Evolutionary conservation across 2,329 filamentous ascomycete species (phyloP).

Genomic region (Westerdykella ornata): DNA sequence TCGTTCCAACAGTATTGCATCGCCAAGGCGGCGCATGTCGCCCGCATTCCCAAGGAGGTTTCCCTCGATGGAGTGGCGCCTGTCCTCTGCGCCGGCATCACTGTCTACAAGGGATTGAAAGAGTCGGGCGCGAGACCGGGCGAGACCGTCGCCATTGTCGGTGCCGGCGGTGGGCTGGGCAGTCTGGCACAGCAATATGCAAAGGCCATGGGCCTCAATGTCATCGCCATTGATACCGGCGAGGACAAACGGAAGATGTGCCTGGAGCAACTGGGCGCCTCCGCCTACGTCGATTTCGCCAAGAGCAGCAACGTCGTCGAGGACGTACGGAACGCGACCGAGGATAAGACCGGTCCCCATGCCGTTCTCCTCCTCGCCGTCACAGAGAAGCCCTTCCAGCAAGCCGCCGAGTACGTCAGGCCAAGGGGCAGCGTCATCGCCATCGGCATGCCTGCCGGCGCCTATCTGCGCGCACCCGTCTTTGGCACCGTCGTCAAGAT

Average conservation of each 20-base stretch:
- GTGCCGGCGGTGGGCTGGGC: slow-evolving; percentile 77
- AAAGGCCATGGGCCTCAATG: slow-evolving; percentile 77
- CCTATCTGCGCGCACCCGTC: slow-evolving; percentile 74
- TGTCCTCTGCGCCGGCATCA: slow-evolving; percentile 77
- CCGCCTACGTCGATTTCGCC: slow-evolving; percentile 72
- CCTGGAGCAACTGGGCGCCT: slow-evolving; percentile 60
- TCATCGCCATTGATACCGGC: slow-evolving; percentile 77
- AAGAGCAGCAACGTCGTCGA: slow-evolving; percentile 69
- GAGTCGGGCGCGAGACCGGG: slow-evolving; percentile 69
- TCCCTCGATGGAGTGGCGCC: slow-evolving; percentile 71
- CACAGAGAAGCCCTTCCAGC: slow-evolving; percentile 88
- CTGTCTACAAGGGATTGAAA: slow-evolving; percentile 87
- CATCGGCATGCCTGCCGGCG: slow-evolving; percentile 74
- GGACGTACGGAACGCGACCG: slow-evolving; percentile 74
- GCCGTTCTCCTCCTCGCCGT: slow-evolving; percentile 83
- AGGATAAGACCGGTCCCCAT: slow-evolving; percentile 76
- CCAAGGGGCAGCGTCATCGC: slow-evolving; percentile 76
- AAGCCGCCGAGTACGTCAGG: slow-evolving; percentile 82
- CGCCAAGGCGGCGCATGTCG: slow-evolving; percentile 78
- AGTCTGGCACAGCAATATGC: slow-evolving; percentile 79
- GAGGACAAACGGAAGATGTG: slow-evolving; percentile 71
- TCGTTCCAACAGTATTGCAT: slow-evolving; percentile 90
- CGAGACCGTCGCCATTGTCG: slow-evolving; percentile 75
- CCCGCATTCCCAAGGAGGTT: slow-evolving; percentile 70
- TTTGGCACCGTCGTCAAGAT: slow-evolving; percentile 86